These are phyloP conservation scores for Raddia guianensis DNA, from an alignment of 176 grass and related monocot genomes.

Conservation along the genomic window DNA sequence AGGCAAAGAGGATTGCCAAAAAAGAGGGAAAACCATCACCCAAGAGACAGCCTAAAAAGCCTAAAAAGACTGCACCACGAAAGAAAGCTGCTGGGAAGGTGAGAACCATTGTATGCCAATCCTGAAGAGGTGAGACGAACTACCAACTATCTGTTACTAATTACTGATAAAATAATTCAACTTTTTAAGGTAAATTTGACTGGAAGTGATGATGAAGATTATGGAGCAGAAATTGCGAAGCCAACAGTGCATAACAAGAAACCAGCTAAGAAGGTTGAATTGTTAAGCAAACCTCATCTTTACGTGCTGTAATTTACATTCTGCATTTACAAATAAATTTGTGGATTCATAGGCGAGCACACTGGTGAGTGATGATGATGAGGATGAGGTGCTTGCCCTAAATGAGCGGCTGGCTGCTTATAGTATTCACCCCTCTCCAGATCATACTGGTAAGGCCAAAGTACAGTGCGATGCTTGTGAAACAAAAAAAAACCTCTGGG, in stretches of 20 bases:
- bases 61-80: constrained; percentile 48
- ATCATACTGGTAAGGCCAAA: constrained; percentile 42
- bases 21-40: constrained; percentile 13
- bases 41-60: constrained; percentile 54
- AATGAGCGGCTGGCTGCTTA: constrained; percentile 54
- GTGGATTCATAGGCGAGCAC: constrained; percentile 39
- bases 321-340: neutral
- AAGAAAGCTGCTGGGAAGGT: constrained; percentile 68
- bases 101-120: neutral
- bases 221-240: neutral
- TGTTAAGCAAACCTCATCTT: neutral
- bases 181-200: constrained; percentile 39
- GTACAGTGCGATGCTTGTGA: constrained; percentile 1
- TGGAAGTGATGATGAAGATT: constrained; percentile 57
- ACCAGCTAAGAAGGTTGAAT: constrained; percentile 42
- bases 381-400: constrained; percentile 38
- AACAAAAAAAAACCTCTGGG: neutral
- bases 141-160: neutral
- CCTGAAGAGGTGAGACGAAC: neutral
- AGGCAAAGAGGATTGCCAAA: constrained; percentile 13
- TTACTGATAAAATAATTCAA: constrained; percentile 1
- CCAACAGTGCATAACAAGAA: constrained; percentile 34
- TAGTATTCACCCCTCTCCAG: constrained; percentile 45
- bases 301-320: neutral
- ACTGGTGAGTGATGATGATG: constrained; percentile 46